Base-by-base conservation (phyloP, 495 filamentous ascomycete species). In the Aspergillus cristatus region DNA sequence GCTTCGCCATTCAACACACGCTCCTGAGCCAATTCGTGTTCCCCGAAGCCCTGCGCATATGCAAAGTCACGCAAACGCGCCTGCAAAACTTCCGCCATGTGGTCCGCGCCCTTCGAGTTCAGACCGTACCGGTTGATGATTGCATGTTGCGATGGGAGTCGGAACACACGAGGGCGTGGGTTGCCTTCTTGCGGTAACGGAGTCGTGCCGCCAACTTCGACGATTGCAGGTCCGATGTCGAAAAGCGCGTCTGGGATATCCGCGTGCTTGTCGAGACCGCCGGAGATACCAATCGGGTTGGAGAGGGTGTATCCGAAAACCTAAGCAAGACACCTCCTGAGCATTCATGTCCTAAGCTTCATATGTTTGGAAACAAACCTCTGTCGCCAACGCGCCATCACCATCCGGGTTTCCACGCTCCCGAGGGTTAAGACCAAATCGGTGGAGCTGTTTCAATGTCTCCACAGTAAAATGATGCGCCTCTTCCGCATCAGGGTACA, bases 41-140 rank as follows among this genome's bases (percentile, higher is more conserved):
- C 41, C 6, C 81, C 80, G 37, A 84, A 64, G 0, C 84, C 86
- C 24, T 78, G 59, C 1, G 65, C 55, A 48, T 77, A 81, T 7
- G 86, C 89, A 52, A 81, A 94, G 33, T 76, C 69, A 16, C 85
- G 63, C 12, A 94, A 78, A 5, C 91, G 71, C 51, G 86, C 76
- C 32, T 89, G 72, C 45, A 98, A 63, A 2, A 80, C 71, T 46
- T 76, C 78, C 0, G 91, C 87, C 67, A 94, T 84, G 47, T 79
- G 70, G 44, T 93, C 89, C 2, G 86, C 89, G 7, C 91, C 91
- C 40, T 82, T 75, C 13, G 84, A 91, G 57, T 96, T 96, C 43
- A 97, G 74, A 0, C 91, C 93, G 58, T 96, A 97, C 6, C 93
- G 81, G 57, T 98, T 98, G 60, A 98, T 84, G 54, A 98, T 68